These are phyloP conservation scores for Apiotrichum porosum DNA, from an alignment of 1,284 basidiomycete species.

Conservation along the genomic window DNA sequence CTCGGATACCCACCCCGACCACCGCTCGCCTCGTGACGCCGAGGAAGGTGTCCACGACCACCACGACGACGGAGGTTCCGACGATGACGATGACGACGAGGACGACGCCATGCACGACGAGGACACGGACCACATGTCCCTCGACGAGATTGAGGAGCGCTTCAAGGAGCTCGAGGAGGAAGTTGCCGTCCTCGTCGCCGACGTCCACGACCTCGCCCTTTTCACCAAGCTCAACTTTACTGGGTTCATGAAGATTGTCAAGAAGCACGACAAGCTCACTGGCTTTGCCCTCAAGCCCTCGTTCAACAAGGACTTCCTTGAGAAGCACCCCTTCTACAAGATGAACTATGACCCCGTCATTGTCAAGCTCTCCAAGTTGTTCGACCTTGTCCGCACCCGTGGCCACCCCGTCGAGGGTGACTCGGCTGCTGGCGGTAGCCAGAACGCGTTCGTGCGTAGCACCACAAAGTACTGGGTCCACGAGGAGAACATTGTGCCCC, in stretches of 20 bases:
- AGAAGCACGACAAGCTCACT: constrained; percentile 72
- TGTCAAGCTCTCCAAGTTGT: constrained; percentile 91
- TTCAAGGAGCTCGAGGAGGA: constrained; percentile 91
- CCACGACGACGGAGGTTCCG: constrained; percentile 55
- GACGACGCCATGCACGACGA: constrained; percentile 45
- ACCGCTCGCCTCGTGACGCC: constrained; percentile 28
- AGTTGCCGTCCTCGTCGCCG: constrained; percentile 60
- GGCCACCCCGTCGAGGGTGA: constrained; percentile 93
- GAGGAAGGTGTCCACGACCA: constrained; percentile 50
- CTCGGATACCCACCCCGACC: constrained; percentile 34
- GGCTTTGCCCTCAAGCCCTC: constrained; percentile 56
- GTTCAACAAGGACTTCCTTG: constrained; percentile 83
- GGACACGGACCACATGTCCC: constrained; percentile 52
- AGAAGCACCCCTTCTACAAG: constrained; percentile 87
- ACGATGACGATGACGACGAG: constrained; percentile 57
- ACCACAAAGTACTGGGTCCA: constrained; percentile 99
- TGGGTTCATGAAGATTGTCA: constrained; percentile 98
- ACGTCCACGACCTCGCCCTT: constrained; percentile 73
- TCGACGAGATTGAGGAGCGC: constrained; percentile 76
- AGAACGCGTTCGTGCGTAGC: constrained; percentile 94
- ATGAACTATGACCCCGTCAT: constrained; percentile 72
- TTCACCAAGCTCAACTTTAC: constrained; percentile 96
- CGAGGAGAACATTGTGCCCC: constrained; percentile 88
- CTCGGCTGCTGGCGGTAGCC: constrained; percentile 84
- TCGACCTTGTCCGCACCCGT: constrained; percentile 90